phyloP scores from a whole-genome alignment of 2,329 filamentous ascomycete species.

The Coniochaeta prunicola region DNA sequence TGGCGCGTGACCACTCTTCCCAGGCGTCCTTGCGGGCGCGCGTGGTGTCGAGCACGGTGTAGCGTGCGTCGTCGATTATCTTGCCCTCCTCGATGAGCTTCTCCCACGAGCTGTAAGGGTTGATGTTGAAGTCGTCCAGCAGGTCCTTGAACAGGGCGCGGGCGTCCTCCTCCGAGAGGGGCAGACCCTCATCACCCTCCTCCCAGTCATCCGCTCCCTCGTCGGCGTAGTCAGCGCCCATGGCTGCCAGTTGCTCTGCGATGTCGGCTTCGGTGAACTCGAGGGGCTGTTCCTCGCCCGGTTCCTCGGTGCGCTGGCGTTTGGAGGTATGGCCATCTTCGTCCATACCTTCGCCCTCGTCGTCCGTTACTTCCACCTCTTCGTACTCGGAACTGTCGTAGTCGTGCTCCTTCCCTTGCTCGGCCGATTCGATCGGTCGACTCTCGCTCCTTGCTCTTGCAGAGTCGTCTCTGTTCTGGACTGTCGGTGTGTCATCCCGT shows the following conservation, averaged over 20 bases:
- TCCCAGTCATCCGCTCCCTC: constrained; percentile 65
- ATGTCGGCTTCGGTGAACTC: constrained; percentile 96
- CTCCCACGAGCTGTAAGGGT: constrained; percentile 88
- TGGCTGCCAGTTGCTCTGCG: constrained; percentile 80
- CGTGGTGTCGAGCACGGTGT: constrained; percentile 76
- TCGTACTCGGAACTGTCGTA: constrained; percentile 69
- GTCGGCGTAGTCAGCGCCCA: constrained; percentile 78
- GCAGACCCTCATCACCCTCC: constrained; percentile 63
- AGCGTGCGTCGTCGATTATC: constrained; percentile 79
- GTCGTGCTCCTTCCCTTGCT: constrained; percentile 25
- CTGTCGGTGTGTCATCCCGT: constrained; percentile 14
- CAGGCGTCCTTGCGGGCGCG: constrained; percentile 75
- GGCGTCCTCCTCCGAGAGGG: constrained; percentile 69
- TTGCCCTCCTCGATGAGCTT: constrained; percentile 75
- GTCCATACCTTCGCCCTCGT: constrained; percentile 56
- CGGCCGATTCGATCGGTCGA: constrained; percentile 13
- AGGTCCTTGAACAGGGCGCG: constrained; percentile 76
- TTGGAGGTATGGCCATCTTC: constrained; percentile 37
- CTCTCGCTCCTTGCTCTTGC: background rate
- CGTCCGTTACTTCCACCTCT: constrained; percentile 62
- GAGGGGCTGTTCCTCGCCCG: constrained; percentile 37
- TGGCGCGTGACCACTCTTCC: constrained; percentile 74
- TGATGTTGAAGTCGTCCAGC: constrained; percentile 74
- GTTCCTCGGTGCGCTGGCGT: constrained; percentile 38
- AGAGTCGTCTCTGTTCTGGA: background rate